Conservation (phyloP, 192 early-diverging fungal species). For the Coemansia reversa region DNA sequence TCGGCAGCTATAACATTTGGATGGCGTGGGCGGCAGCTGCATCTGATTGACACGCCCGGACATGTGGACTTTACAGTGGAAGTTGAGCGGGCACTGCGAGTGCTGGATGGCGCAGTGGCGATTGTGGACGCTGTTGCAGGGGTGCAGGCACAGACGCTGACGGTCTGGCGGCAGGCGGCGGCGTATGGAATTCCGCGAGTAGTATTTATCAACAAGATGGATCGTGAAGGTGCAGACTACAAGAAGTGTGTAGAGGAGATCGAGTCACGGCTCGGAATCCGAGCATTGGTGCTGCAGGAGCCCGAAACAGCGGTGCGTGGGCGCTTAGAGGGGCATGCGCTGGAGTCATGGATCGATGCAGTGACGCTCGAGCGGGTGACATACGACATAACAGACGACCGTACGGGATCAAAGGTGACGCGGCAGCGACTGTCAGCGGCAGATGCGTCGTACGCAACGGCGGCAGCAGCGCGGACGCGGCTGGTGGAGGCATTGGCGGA, state of each 20-base stretch:
- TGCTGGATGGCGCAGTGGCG: conserved; percentile 92
- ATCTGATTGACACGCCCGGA: conserved; percentile 95
- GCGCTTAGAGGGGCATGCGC: conserved; percentile 15
- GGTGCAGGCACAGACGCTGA: conserved; percentile 97
- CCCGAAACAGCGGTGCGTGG: conserved; percentile 52
- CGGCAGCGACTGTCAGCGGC: neutral
- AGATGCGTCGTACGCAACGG: conserved; percentile 48
- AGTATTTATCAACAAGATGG: conserved; percentile 96
- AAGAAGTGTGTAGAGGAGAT: conserved; percentile 49
- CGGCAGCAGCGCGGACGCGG: conserved; percentile 59
- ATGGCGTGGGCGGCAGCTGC: conserved; percentile 71
- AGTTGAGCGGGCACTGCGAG: conserved; percentile 85
- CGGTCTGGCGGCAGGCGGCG: conserved; percentile 87
- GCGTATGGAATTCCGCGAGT: conserved; percentile 79
- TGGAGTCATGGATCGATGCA: conserved; percentile 71
- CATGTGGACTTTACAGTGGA: conserved; percentile 97
- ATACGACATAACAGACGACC: conserved; percentile 19
- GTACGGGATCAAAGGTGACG: conserved; percentile 22
- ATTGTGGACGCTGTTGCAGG: conserved; percentile 95
- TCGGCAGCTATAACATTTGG: conserved; percentile 90
- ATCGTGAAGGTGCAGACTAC: conserved; percentile 71
- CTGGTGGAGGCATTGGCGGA: conserved; percentile 84
- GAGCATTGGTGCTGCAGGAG: conserved; percentile 71
- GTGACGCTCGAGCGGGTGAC: conserved; percentile 60
- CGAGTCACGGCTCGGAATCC: conserved; percentile 56